Evolutionary conservation across 176 grass and related monocot genomes (phyloP).

Genomic region (Secale cereale): DNA sequence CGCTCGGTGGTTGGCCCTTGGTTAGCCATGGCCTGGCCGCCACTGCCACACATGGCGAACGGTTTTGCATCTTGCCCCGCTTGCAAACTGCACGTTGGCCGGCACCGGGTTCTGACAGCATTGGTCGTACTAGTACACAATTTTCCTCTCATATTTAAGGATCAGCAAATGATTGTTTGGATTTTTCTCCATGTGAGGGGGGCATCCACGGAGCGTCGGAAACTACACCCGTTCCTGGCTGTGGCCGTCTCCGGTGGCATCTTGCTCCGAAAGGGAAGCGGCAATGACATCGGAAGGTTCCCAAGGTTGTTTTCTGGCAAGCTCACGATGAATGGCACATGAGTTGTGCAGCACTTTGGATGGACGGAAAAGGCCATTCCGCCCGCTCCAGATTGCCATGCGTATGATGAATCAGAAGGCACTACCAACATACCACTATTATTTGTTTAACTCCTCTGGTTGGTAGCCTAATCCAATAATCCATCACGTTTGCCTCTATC

Average conservation of each 20-base stretch:
- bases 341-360: slow-evolving; percentile 22
- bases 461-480: background rate
- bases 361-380: background rate
- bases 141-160: too few relatives aligned
- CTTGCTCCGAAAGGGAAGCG: background rate
- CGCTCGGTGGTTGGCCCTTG: background rate
- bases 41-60: background rate
- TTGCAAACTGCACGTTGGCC: background rate
- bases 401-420: background rate
- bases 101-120: background rate
- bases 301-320: background rate
- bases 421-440: background rate
- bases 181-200: background rate
- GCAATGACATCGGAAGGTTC: slow-evolving; percentile 25
- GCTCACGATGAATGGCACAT: background rate
- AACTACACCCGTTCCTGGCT: background rate
- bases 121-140: background rate
- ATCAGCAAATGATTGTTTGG: background rate
- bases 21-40: background rate
- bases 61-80: too few relatives aligned
- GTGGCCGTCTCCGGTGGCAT: background rate
- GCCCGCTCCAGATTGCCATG: background rate
- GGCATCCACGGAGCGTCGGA: background rate
- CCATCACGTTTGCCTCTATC: background rate
- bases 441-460: background rate